phyloP scores from a whole-genome alignment of 2,329 filamentous ascomycete species.

The Fusarium proliferatum region DNA sequence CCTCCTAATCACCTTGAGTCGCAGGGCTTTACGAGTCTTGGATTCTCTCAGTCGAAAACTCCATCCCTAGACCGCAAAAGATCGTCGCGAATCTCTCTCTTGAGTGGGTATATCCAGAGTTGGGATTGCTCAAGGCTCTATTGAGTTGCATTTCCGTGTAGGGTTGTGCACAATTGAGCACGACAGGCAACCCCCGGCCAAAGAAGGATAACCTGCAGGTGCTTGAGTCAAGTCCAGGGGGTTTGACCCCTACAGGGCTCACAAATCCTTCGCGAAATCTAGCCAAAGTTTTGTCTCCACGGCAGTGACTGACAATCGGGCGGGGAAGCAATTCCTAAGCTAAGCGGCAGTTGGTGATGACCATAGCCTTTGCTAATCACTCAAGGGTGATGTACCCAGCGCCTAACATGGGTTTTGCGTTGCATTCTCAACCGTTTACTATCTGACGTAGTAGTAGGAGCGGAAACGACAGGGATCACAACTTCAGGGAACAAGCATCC shows the following conservation, averaged over 20 bases:
- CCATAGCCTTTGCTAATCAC: neutral
- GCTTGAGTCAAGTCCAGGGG: neutral
- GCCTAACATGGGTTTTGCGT: neutral
- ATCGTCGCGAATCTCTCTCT: slow-evolving; percentile 16
- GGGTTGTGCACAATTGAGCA: neutral
- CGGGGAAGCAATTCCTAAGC: neutral
- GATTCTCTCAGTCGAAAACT: neutral
- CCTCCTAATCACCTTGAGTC: neutral
- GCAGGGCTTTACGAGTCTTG: no score
- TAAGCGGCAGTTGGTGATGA: slow-evolving; percentile 4
- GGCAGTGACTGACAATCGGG: neutral
- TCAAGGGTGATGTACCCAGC: neutral
- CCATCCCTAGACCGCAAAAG: slow-evolving; percentile 8
- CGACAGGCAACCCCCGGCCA: neutral
- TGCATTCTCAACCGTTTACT: slow-evolving; percentile 10
- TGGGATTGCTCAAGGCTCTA: neutral
- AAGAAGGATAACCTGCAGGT: neutral
- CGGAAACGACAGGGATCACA: neutral
- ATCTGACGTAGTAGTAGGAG: neutral
- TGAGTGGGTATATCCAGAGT: neutral
- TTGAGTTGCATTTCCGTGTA: neutral
- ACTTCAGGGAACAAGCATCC: neutral
- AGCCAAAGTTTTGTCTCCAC: neutral
- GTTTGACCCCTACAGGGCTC: neutral
- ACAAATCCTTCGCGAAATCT: neutral